Base-by-base conservation (phyloP, 1,139 yeast species). In the Yamadazyma diospyri region DNA sequence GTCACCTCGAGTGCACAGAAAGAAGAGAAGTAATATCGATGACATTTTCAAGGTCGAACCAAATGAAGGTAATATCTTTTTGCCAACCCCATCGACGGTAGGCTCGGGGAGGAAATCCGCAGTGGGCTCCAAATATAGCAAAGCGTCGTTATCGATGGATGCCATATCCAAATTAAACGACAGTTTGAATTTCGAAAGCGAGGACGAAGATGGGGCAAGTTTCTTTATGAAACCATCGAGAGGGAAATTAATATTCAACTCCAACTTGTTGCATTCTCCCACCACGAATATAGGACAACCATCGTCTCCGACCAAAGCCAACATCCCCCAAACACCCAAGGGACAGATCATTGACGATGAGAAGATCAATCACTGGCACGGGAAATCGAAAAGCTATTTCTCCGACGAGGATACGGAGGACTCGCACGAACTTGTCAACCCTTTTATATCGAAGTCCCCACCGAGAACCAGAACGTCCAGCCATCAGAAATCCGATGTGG, bases 61-160 rank as follows among this genome's bases (percentile, higher is more conserved):
- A 7, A 16, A 19, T 32, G 37, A 30, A 8, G 23, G 29, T 4
- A 20, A n/a, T 3, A 10, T 27, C 12, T 30, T 66, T 23, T 50
- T 66, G 31, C 72, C 73, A 2, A 56, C 62, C n/a, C 71, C 69
- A 3, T 61, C 70, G 1, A 63, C 66, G 0, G 56, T 64, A 5
- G 72, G 72, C 1, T 46, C 65, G 2, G 72, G 72, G 1, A 50
- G 72, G 34, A 44, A 40, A 22, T 14, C 36, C 14, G 18, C 20
- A 10, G 10, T 27, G 7, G 25, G 21, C 26, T 27, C 35, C 4
- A 35, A 21, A 22, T 15, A 30, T 4, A 14, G 17, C 6, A 35
- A 32, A 13, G 34, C 13, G 2, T n/a, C 39, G 5, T 40, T 48
- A 27, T 48, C 46, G 12, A 46, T 48, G 41, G 51, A 47, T n/a